A percentile compares a stretch with the other conserved stretches of the same genome.
Conservation (phyloP, 2,329 filamentous ascomycete genomes). For the Nothopassalora personata region DNA sequence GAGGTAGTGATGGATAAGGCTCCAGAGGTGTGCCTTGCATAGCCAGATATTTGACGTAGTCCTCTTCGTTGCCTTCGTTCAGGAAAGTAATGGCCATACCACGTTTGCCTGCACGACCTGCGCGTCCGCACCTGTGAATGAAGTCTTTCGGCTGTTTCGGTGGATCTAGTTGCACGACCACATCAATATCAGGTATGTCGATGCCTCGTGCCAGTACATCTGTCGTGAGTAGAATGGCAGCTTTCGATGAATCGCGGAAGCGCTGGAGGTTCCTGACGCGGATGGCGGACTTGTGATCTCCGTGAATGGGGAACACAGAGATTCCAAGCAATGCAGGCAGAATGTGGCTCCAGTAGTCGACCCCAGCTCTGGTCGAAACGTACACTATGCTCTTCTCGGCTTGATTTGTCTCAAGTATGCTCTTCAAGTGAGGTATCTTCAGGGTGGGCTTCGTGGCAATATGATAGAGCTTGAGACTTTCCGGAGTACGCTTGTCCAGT, state of each 20-base stretch:
- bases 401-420: slow-evolving; percentile 55
- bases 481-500: slow-evolving; percentile 82
- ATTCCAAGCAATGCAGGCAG: slow-evolving; percentile 68
- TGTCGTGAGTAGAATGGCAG: slow-evolving; percentile 81
- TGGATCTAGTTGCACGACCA: slow-evolving; percentile 84
- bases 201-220: slow-evolving; percentile 86
- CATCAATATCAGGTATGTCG: slow-evolving; percentile 85
- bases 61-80: slow-evolving; percentile 77
- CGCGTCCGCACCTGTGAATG: slow-evolving; percentile 60
- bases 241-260: slow-evolving; percentile 69
- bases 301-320: slow-evolving; percentile 74
- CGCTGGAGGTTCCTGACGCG: slow-evolving; percentile 80
- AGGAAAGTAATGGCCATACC: slow-evolving; percentile 83
- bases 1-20: slow-evolving; percentile 37
- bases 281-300: slow-evolving; percentile 83
- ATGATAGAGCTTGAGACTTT: slow-evolving; percentile 89
- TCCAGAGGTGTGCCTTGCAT: slow-evolving; percentile 35
- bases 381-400: slow-evolving; percentile 88
- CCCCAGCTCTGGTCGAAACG: slow-evolving; percentile 85
- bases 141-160: slow-evolving; percentile 83
- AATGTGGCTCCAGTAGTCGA: slow-evolving; percentile 87
- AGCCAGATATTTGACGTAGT: slow-evolving; percentile 76
- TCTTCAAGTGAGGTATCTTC: slow-evolving; percentile 69
- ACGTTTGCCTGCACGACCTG: slow-evolving; percentile 59
- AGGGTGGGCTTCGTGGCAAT: slow-evolving; percentile 68